Evolutionary conservation across 257 asterid genomes (phyloP).

Genomic region (Jacaranda copaia): DNA sequence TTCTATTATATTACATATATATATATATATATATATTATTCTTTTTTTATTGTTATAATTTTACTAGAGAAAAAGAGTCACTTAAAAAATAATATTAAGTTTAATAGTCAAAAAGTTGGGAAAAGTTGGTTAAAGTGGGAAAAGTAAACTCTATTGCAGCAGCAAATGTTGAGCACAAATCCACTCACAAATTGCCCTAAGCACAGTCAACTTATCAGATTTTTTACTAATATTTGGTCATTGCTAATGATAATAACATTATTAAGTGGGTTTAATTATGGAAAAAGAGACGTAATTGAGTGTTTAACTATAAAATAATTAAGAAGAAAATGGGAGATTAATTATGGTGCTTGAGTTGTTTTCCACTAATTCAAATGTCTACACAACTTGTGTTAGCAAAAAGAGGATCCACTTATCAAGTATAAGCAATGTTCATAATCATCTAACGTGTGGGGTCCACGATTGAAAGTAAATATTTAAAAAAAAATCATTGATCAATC

Average conservation of each 20-base stretch:
- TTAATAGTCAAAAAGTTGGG: not conserved
- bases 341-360: slow-evolving; percentile 5
- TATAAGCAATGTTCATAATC: not conserved
- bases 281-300: not conserved
- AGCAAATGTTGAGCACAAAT: not conserved
- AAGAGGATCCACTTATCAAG: not conserved
- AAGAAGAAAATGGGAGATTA: not conserved
- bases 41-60: too few species aligned
- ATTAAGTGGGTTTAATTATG: slow-evolving; percentile 7
- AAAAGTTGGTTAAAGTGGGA: not conserved
- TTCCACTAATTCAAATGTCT: not conserved
- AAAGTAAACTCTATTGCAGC: not conserved
- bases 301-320: not conserved
- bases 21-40: too few species aligned
- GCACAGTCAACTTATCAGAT: not conserved
- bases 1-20: too few species aligned
- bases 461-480: too few species aligned
- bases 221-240: not conserved
- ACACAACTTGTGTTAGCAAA: not conserved
- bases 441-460: not conserved
- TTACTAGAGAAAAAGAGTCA: not conserved
- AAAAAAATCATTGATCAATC: too few species aligned
- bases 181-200: not conserved
- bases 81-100: not conserved
- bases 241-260: not conserved